Percentiles rank a stretch among this genome's conserved stretches.
Evolutionary conservation across 495 filamentous ascomycete species (phyloP).

Genomic region (Rusavskia elegans): DNA sequence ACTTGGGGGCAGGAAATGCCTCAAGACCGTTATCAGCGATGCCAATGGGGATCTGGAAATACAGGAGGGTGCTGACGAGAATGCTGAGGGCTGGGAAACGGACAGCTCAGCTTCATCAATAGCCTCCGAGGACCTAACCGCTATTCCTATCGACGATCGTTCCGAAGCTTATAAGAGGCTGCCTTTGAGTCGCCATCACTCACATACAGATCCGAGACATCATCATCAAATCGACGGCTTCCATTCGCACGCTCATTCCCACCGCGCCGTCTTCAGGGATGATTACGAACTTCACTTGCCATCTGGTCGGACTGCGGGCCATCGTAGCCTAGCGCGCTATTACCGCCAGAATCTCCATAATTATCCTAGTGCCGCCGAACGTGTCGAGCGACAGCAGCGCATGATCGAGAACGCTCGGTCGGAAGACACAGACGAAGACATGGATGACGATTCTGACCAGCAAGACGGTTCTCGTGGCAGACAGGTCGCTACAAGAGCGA

Average conservation of each 20-base stretch:
- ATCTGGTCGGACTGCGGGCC: slow-evolving; percentile 75
- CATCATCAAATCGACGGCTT: slow-evolving; percentile 56
- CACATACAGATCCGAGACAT: slow-evolving; percentile 40
- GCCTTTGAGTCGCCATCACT: slow-evolving; percentile 47
- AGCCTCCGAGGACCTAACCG: slow-evolving; percentile 56
- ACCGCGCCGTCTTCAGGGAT: slow-evolving; percentile 62
- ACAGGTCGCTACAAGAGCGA: slow-evolving; percentile 46
- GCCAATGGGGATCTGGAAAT: slow-evolving; percentile 12
- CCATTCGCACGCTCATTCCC: slow-evolving; percentile 54
- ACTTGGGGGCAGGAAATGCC: slow-evolving; percentile 7
- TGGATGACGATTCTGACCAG: slow-evolving; percentile 31
- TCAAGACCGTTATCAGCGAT: slow-evolving; percentile 9
- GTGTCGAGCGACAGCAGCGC: slow-evolving; percentile 19
- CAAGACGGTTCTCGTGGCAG: slow-evolving; percentile 35
- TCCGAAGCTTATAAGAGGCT: slow-evolving; percentile 43
- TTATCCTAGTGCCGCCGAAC: slow-evolving; percentile 57
- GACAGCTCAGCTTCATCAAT: slow-evolving; percentile 73
- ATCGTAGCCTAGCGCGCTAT: slow-evolving; percentile 70
- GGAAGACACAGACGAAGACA: slow-evolving; percentile 24
- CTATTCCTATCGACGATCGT: slow-evolving; percentile 52
- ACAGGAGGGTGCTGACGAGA: slow-evolving; percentile 31
- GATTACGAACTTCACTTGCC: slow-evolving; percentile 94
- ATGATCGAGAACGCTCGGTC: slow-evolving; percentile 16
- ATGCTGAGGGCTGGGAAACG: slow-evolving; percentile 74
- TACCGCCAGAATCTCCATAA: slow-evolving; percentile 85